Conservation (phyloP, 208 protist species). For the Acanthamoeba lenticulata region DNA sequence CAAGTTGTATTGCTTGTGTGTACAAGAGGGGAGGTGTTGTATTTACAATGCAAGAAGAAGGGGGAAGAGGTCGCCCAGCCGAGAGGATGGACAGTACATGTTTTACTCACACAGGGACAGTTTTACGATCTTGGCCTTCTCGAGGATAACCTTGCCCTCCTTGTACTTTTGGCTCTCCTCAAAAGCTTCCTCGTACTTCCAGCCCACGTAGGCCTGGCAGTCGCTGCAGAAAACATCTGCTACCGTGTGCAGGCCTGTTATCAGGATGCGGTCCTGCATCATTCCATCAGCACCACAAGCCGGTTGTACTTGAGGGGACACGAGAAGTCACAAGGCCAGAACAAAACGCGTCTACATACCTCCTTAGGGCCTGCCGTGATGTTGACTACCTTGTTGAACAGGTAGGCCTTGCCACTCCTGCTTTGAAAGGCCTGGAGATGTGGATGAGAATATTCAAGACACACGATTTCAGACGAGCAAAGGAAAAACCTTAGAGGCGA, state of each 20-base stretch:
- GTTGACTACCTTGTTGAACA: conserved; percentile 75
- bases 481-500: not conserved
- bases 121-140: conserved; percentile 74
- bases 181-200: conserved; percentile 80
- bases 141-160: conserved; percentile 81
- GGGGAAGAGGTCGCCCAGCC: not conserved
- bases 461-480: not conserved
- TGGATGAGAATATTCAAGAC: not conserved
- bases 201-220: conserved; percentile 72
- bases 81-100: not conserved
- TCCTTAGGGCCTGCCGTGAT: conserved; percentile 71
- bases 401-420: conserved; percentile 68
- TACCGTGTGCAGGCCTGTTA: conserved; percentile 77
- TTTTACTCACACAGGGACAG: not conserved
- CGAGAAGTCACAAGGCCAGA: not conserved
- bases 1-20: not conserved
- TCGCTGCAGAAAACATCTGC: conserved; percentile 75
- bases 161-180: conserved; percentile 80
- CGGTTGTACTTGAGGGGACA: not conserved
- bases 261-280: conserved; percentile 69
- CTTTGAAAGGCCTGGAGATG: conserved; percentile 68
- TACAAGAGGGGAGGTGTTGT: no score
- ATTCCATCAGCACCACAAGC: not conserved
- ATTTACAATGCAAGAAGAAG: not conserved
- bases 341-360: not conserved